Base-by-base conservation (phyloP, 768 basidiomycete species). In the Tricholoma sp. region DNA sequence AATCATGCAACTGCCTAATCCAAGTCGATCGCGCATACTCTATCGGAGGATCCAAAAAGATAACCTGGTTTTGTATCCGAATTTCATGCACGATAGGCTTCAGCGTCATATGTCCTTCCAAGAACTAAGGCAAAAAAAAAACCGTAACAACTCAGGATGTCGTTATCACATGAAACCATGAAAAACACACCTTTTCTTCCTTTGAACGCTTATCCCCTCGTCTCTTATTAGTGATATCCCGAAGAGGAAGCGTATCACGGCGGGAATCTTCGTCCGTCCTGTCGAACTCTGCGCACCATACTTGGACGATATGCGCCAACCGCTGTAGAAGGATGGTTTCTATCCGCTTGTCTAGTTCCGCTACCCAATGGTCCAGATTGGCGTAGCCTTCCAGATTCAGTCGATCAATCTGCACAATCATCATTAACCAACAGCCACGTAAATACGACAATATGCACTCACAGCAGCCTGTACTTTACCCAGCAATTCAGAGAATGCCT, bases 21-120 rank as follows among this genome's bases (percentile, higher is more conserved):
- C 95, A 98, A 8, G 82, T 88, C 51, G 89, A 84, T 41, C 95
- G 84, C 0, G 96, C 94, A 64, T 91, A 84, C 70, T 98, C 96
- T 75, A 98, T 92, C 58, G 97, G 97, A 24, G 97, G 97, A 69
- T 98, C 96, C 52, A 98, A 79, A 76, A 97, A 98, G 71, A 99
- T 98, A 61, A 98, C 93, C 69, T 99, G 97, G 68, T 99, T 97
- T 67, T 95, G 91, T 81, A 98, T 98, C 72, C 95, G 84, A 61
- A 98, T 91, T 70, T 98, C 96, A 70, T 98, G 95, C 6, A 96
- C 80, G 57, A 97, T 88, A 0, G 94, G 91, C 63, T 90, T 87
- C 61, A 98, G 70, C 1, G 80, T 78, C 81, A 95, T 84, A 59
- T 81, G 80, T 12, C 82, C 82, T 64, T 93, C 91, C 65, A 86